Evolutionary conservation across 768 basidiomycete species (phyloP).

Genomic region (Leccinellum albellum): DNA sequence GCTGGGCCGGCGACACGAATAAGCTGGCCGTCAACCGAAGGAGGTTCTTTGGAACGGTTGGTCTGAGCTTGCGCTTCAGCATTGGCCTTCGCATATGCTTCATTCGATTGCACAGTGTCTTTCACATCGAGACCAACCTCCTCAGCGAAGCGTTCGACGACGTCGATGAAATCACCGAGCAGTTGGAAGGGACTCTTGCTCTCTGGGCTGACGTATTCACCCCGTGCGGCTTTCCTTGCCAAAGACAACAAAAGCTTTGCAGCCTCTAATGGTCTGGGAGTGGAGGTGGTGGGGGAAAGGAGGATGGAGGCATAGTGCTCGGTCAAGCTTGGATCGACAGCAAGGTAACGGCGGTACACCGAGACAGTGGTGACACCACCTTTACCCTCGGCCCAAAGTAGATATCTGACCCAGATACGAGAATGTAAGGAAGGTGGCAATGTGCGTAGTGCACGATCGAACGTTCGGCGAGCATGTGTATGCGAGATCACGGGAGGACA

Average conservation of each 20-base stretch:
- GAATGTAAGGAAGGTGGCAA: conserved; percentile 89
- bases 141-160: conserved; percentile 86
- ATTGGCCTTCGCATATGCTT: conserved; percentile 45
- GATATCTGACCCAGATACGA: conserved; percentile 89
- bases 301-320: conserved; percentile 74
- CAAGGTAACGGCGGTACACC: conserved; percentile 87
- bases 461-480: conserved; percentile 90
- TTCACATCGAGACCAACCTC: conserved; percentile 88
- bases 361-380: conserved; percentile 76
- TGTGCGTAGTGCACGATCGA: conserved; percentile 90
- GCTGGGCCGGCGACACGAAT: conserved; percentile 71
- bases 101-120: conserved; percentile 60
- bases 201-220: conserved; percentile 82
- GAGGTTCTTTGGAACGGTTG: conserved; percentile 33
- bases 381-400: conserved; percentile 84
- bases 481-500: conserved; percentile 82
- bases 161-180: conserved; percentile 86
- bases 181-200: conserved; percentile 95
- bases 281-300: conserved; percentile 52
- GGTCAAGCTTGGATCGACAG: conserved; percentile 75
- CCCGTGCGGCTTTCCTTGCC: conserved; percentile 78
- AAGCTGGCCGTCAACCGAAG: conserved; percentile 55
- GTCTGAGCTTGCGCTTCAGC: conserved; percentile 38
- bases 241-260: conserved; percentile 85
- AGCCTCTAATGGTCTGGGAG: conserved; percentile 83